Percentiles rank a stretch among this genome's conserved stretches.
Evolutionary conservation across 208 protist genomes (phyloP).

Genomic region (Leishmania aethiopica): DNA sequence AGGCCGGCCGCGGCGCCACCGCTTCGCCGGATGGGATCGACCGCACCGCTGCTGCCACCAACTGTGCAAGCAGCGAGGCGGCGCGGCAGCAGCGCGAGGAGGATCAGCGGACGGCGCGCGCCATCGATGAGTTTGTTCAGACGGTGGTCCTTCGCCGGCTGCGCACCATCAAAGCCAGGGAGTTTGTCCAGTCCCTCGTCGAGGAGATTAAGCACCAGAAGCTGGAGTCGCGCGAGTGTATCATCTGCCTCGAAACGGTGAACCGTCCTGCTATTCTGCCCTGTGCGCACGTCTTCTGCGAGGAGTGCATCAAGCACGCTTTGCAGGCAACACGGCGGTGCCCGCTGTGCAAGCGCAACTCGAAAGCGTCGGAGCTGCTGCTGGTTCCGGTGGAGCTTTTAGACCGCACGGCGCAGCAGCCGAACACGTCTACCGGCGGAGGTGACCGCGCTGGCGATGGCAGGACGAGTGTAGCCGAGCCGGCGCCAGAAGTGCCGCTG

Average conservation of each 20-base stretch:
- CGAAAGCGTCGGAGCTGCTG: slow-evolving; percentile 35
- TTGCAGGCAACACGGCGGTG: slow-evolving; percentile 43
- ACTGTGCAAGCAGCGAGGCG: not conserved
- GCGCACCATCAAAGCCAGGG: slow-evolving; percentile 20
- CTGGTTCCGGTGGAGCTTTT: slow-evolving; percentile 51
- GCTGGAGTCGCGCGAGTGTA: slow-evolving; percentile 59
- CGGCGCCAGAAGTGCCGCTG: slow-evolving; percentile 10
- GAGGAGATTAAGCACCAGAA: slow-evolving; percentile 44
- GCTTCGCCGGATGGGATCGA: not conserved
- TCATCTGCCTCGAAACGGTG: slow-evolving; percentile 76
- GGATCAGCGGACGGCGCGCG: slow-evolving; percentile 11
- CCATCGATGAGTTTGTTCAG: slow-evolving; percentile 30
- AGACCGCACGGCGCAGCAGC: not conserved
- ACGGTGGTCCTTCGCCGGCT: slow-evolving; percentile 26
- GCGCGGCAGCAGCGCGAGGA: slow-evolving; percentile 13
- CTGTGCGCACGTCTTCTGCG: slow-evolving; percentile 84
- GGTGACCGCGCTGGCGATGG: not conserved
- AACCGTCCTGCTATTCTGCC: slow-evolving; percentile 63
- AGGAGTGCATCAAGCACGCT: slow-evolving; percentile 60
- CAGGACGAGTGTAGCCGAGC: not conserved
- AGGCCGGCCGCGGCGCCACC: not conserved
- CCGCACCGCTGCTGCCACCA: not conserved
- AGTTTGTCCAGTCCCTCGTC: slow-evolving; percentile 61
- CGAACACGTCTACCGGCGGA: not conserved
- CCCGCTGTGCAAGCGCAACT: slow-evolving; percentile 57